These are phyloP conservation scores for Hepatocystis sp. DNA, from an alignment of 169 alveolate genomes.

Conservation along the genomic window DNA sequence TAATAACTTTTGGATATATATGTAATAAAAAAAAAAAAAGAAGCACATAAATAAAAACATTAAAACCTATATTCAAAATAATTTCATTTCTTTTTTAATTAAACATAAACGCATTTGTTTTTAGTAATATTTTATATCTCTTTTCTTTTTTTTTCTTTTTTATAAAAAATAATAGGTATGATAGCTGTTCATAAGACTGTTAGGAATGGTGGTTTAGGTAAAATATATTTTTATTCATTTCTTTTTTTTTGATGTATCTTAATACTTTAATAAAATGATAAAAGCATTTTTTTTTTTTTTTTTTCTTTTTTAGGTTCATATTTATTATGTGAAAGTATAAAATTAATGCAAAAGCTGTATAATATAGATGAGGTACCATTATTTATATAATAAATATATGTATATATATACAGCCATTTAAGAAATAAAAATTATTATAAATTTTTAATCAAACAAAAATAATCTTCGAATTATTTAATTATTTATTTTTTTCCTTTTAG, in stretches of 20 bases:
- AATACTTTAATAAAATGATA: background rate
- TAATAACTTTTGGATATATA: conserved; percentile 68
- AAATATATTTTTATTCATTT: conserved; percentile 8
- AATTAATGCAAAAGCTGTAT: conserved; percentile 66
- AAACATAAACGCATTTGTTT: conserved; percentile 12
- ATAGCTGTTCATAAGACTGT: conserved; percentile 72
- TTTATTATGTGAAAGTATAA: conserved; percentile 58
- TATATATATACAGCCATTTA: too few relatives aligned
- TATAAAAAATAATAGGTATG: conserved; percentile 59
- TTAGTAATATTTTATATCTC: conserved; percentile 1
- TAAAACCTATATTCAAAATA: too few relatives aligned
- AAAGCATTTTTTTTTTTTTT: conserved; percentile 2
- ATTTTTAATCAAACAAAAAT: conserved; percentile 10
- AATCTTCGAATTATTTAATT: conserved; percentile 23
- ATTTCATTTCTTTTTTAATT: too few relatives aligned
- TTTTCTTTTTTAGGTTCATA: conserved; percentile 54
- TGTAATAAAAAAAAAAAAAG: conserved; percentile 27
- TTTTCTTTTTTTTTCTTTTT: conserved; percentile 19
- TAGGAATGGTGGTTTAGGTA: conserved; percentile 67
- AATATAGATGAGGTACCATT: conserved; percentile 62
- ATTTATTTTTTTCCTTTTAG: conserved; percentile 21
- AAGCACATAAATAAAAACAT: too few relatives aligned
- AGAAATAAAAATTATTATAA: conserved; percentile 9
- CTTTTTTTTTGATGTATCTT: conserved; percentile 8
- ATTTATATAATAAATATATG: too few relatives aligned